These are phyloP conservation scores for Leccinum rimulosum DNA, from an alignment of 768 basidiomycete species.

Conservation along the genomic window DNA sequence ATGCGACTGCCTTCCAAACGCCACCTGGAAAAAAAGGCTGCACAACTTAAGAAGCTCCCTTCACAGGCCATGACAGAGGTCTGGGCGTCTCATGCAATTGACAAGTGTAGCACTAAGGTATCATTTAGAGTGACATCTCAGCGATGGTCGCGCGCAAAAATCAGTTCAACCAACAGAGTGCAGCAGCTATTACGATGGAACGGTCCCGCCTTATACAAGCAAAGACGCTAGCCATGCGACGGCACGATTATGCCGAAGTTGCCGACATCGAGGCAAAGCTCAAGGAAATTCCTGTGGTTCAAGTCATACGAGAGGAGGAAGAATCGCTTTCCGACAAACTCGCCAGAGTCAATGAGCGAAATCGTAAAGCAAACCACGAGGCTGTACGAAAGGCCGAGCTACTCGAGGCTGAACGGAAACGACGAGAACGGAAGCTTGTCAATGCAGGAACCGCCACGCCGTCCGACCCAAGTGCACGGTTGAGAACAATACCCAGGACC, in stretches of 20 bases:
- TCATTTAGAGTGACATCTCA: slow-evolving; percentile 70
- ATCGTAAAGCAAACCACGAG: slow-evolving; percentile 81
- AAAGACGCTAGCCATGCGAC: slow-evolving; percentile 70
- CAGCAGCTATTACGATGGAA: slow-evolving; percentile 46
- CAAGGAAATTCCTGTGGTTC: slow-evolving; percentile 41
- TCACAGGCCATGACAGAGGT: slow-evolving; percentile 81
- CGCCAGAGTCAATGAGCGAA: slow-evolving; percentile 85
- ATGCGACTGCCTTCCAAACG: slow-evolving; percentile 67
- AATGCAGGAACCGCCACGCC: slow-evolving; percentile 41
- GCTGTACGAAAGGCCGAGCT: slow-evolving; percentile 75
- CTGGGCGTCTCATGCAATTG: slow-evolving; percentile 10
- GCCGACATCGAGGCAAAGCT: slow-evolving; percentile 62
- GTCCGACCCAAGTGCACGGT: slow-evolving; percentile 61
- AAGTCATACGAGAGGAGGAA: slow-evolving; percentile 24
- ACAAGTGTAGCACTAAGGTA: slow-evolving; percentile 9
- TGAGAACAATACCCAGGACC: slow-evolving; percentile 61
- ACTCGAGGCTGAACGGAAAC: slow-evolving; percentile 64
- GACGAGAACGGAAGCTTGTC: slow-evolving; percentile 61
- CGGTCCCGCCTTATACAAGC: slow-evolving; percentile 66
- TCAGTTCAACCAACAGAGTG: slow-evolving; percentile 35
- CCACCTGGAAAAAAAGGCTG: slow-evolving; percentile 61
- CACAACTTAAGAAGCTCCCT: slow-evolving; percentile 56
- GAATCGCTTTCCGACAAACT: slow-evolving; percentile 48
- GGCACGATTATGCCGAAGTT: slow-evolving; percentile 67
- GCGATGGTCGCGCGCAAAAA: slow-evolving; percentile 74